These are phyloP conservation scores for Euphrasia arctica DNA, from an alignment of 305 asterid genomes.

Conservation along the genomic window DNA sequence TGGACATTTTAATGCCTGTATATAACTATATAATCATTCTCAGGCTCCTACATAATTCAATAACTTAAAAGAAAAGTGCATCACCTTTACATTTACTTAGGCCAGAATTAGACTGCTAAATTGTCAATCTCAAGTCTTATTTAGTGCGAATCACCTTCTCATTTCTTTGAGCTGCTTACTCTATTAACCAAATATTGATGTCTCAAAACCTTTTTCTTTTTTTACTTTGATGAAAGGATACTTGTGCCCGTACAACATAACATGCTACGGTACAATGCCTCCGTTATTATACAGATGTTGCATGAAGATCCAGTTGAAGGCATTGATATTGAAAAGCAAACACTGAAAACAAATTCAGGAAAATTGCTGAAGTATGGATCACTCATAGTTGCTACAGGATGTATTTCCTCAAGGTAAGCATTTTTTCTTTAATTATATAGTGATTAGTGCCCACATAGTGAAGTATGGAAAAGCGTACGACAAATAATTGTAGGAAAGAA, in stretches of 20 bases:
- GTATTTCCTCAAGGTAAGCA: conserved; percentile 52
- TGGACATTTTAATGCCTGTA: background rate
- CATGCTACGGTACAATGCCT: background rate
- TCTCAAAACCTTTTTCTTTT: background rate
- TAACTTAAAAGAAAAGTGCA: background rate
- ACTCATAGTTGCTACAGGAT: conserved; percentile 52
- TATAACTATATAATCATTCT: background rate
- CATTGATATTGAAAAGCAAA: conserved; percentile 44
- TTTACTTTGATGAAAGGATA: background rate
- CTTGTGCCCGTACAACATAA: background rate
- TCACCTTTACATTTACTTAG: background rate
- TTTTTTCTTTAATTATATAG: conserved; percentile 2
- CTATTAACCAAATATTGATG: background rate
- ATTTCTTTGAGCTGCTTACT: background rate
- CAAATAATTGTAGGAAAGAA: too few relatives aligned
- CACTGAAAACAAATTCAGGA: conserved; percentile 48
- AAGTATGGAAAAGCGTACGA: too few relatives aligned
- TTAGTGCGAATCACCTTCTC: background rate
- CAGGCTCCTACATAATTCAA: background rate
- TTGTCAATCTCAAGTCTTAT: background rate
- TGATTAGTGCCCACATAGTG: background rate
- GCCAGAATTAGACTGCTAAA: background rate
- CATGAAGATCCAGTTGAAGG: conserved; percentile 35
- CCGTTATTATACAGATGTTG: conserved; percentile 21
- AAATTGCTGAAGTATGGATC: conserved; percentile 53